phyloP scores from a whole-genome alignment of 1,139 yeast species.

The Scheffersomyces insectosa region DNA sequence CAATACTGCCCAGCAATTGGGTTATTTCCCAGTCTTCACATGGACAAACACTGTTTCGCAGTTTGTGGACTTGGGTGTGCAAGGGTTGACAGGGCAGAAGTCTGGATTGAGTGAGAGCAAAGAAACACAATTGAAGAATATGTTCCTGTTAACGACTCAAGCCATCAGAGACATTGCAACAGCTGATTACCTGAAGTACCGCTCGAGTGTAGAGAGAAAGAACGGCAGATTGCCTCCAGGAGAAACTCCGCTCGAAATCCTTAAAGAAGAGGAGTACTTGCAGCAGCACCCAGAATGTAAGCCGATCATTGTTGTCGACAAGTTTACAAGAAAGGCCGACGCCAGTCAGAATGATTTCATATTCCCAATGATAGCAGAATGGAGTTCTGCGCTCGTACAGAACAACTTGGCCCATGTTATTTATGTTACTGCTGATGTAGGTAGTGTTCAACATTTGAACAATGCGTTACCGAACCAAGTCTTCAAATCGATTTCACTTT shows the following conservation, averaged over 20 bases:
- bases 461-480: constrained; percentile 84
- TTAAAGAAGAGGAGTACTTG: constrained; percentile 78
- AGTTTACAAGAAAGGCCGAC: constrained; percentile 54
- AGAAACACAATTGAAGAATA: constrained; percentile 80
- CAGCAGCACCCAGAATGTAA: constrained; percentile 84
- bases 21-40: constrained; percentile 91
- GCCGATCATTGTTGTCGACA: constrained; percentile 83
- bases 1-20: constrained; percentile 72
- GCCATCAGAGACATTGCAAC: constrained; percentile 73
- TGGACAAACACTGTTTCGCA: constrained; percentile 84
- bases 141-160: constrained; percentile 70
- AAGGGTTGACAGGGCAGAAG: constrained; percentile 91
- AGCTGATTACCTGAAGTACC: constrained; percentile 35
- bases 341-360: constrained; percentile 53
- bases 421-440: constrained; percentile 81
- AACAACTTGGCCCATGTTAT: constrained; percentile 88
- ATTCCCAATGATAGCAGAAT: constrained; percentile 78
- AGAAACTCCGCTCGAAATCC: constrained; percentile 19
- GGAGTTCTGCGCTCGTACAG: constrained; percentile 80
- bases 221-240: constrained; percentile 18
- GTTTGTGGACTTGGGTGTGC: constrained; percentile 81
- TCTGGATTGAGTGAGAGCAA: constrained; percentile 86
- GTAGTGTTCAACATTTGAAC: constrained; percentile 66
- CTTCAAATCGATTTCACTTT: constrained; percentile 68
- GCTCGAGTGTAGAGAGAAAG: constrained; percentile 16